Evolutionary conservation across 1,139 yeast genomes (phyloP), one percentile per base, ranked within the genome.

Genomic region (Suhomyces bribrorum): DNA sequence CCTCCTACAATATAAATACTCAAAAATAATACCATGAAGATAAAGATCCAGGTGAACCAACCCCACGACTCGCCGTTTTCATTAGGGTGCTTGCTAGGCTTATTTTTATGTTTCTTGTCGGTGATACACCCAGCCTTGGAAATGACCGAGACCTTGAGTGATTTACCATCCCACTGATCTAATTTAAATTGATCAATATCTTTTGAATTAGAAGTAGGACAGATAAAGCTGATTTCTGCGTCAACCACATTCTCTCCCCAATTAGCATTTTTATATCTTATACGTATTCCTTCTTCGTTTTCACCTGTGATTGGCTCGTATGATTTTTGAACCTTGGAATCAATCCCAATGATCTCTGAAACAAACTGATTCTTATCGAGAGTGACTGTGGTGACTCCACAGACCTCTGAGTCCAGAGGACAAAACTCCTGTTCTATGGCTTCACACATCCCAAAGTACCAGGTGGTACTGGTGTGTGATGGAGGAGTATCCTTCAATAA

Each of bases 401-500:
- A 85, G 5, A 84, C 59, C 47, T 86, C 86, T 1, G 89, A 78
- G 47, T 83, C 81, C 35, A 66, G 64, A 0, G 88, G 85, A 61
- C 96, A 88, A 17, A 65, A 65, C 3, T 62, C 62, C 5, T 61
- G 64, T 18, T 62, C 57, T 20, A 76, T 60, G 7, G 77, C 64
- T 31, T 76, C 80, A 61, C 95, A 87, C 9, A 88, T 70, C 32
- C 87, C 84, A 34, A 89, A 53, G 52, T 71, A 78, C 90, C 96
- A 86, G 3, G 78, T 71, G 26, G 72, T 62, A 36, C 69, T 73
- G 2, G 87, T 79, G 31, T 62, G 66, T 5, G 90, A 76, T 2
- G 97, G 97, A 17, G 97, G 97, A 11, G 96, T 86, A 34, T 74
- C 75, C 31, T 60, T 65, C 23, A 68, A 52, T 5, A 53, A 40